These are phyloP conservation scores for Podila horticola DNA, from an alignment of 192 early-diverging fungal species.

Conservation along the genomic window DNA sequence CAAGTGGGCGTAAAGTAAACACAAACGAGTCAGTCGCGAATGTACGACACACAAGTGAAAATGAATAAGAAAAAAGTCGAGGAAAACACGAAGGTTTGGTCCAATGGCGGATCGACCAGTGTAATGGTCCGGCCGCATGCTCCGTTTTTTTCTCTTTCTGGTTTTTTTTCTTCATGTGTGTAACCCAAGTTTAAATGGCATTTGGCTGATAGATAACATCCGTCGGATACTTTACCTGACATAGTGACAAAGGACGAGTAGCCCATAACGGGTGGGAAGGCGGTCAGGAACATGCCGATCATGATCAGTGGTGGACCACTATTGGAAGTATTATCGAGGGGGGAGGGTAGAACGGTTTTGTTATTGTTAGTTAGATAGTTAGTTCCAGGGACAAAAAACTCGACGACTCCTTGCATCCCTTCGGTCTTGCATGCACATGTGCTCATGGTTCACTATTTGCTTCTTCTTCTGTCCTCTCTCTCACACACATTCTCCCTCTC, in stretches of 20 bases:
- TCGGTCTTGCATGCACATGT: too few relatives aligned
- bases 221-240: constrained; percentile 35
- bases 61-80: not conserved
- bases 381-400: too few relatives aligned
- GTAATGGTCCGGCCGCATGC: too few relatives aligned
- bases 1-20: not conserved
- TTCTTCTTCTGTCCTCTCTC: too few relatives aligned
- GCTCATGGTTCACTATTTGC: too few relatives aligned
- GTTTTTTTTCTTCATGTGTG: not conserved
- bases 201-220: too few relatives aligned
- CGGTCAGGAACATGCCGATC: constrained; percentile 61
- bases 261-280: constrained; percentile 76
- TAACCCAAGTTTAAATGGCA: too few relatives aligned
- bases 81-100: too few relatives aligned
- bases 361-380: too few relatives aligned
- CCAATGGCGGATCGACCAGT: too few relatives aligned
- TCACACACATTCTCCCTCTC: not conserved
- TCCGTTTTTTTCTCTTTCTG: not conserved
- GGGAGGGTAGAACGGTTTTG: not conserved
- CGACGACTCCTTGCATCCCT: too few relatives aligned
- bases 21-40: not conserved
- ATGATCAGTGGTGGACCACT: constrained; percentile 48
- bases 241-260: constrained; percentile 72
- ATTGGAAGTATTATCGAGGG: not conserved
- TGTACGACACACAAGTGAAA: not conserved